Evolutionary conservation across 73 alveolate genomes (phyloP), one percentile per base, ranked within the genome.

Genomic region (Paramecium caudatum): DNA sequence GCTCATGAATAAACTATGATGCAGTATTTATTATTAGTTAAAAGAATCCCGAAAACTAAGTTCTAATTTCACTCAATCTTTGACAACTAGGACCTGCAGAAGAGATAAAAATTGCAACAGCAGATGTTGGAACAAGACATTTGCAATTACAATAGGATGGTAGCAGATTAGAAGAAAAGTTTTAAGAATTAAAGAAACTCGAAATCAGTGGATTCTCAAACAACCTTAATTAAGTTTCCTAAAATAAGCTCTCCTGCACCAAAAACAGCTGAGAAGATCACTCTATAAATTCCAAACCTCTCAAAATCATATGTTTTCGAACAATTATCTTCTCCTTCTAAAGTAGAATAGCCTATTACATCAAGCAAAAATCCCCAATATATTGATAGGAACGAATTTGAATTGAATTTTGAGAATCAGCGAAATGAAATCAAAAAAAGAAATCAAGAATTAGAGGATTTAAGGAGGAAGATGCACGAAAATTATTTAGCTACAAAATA

Each of bases 391-490:
- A 55, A 55, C 30, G 3, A 55, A 55, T 55, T 55, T 12, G 80
- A 55, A 0, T 55, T 23, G 23, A 1, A 55, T 27, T 37, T 27
- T 1, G 23, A 55, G 80, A 55, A 55, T 27, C 30, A 55, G 30
- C 23, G 30, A 21, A 43, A 55, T 3, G 80, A 55, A 19, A 55
- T 55, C 8, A 55, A 23, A 55, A 55, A 21, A 21, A 55, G 80
- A 55, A 55, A 55, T 15, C 45, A 55, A 55, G 80, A 55, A 9
- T 55, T 55, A 27, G 80, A 55, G 30, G 45, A 15, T 2, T 3
- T 55, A 55, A 55, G 80, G 30, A 55, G 30, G 30, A 55, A 55
- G n/a, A 55, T 55, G 80, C 80, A 55, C 30, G 80, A 55, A 19
- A 55, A 55, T 55, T 55, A 55, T 55, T 27, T 55, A 27, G 30